Conservation (phyloP, 192 early-diverging fungal genomes). For the Spizellomyces sp. region DNA sequence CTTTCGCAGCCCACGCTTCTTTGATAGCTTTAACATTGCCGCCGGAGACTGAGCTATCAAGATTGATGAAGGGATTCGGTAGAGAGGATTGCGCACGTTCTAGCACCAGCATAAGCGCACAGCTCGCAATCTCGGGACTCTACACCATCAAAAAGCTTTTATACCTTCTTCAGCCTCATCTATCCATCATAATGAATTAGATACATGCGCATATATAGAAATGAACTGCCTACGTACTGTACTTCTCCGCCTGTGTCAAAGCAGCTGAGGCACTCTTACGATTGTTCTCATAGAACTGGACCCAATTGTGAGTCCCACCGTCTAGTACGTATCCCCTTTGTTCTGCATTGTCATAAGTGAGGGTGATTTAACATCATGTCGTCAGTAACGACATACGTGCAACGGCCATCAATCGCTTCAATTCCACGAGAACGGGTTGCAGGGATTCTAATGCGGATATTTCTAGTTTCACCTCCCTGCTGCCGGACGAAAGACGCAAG, state of each 20-base stretch:
- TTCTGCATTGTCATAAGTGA: conserved; percentile 13
- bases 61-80: conserved; percentile 43
- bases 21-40: conserved; percentile 32
- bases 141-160: neutral
- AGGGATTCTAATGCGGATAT: conserved; percentile 25
- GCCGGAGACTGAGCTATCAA: conserved; percentile 15
- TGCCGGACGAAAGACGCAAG: conserved; percentile 15
- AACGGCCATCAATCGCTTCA: conserved; percentile 30
- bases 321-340: conserved; percentile 21
- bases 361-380: neutral
- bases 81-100: conserved; percentile 7
- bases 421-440: conserved; percentile 28
- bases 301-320: conserved; percentile 32
- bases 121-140: no score
- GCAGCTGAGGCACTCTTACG: conserved; percentile 12
- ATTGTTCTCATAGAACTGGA: conserved; percentile 27
- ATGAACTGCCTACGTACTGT: neutral
- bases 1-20: conserved; percentile 32
- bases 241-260: conserved; percentile 16
- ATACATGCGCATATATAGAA: no score
- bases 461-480: conserved; percentile 20
- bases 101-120: neutral
- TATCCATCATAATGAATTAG: neutral
- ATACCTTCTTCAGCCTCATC: conserved; percentile 25
- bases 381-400: conserved; percentile 18